phyloP scores from a whole-genome alignment of 139 green algal genomes.

The Trebouxia sp. region DNA sequence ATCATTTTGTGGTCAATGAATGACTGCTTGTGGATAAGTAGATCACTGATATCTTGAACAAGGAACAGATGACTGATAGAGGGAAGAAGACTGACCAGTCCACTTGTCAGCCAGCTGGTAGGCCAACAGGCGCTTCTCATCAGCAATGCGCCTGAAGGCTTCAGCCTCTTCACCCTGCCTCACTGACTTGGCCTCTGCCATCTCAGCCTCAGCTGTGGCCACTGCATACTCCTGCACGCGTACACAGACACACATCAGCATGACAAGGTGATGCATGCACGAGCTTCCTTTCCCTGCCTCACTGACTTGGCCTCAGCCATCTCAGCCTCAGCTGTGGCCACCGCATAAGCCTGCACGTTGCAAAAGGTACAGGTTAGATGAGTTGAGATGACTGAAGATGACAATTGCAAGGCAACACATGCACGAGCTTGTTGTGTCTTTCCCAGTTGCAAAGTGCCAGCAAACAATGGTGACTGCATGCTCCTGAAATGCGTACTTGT shows the following conservation, averaged over 20 bases:
- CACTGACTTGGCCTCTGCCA: slow-evolving; percentile 20
- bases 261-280: too few relatives aligned
- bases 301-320: slow-evolving; percentile 24
- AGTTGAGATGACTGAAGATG: too few relatives aligned
- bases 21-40: too few relatives aligned
- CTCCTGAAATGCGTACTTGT: too few relatives aligned
- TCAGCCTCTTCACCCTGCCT: slow-evolving; percentile 11
- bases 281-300: slow-evolving; percentile 5
- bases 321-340: slow-evolving; percentile 13
- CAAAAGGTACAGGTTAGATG: neutral
- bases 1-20: too few relatives aligned
- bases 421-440: too few relatives aligned
- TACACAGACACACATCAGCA: neutral
- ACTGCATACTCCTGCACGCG: slow-evolving; percentile 18
- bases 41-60: too few relatives aligned
- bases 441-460: too few relatives aligned
- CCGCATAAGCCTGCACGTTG: neutral
- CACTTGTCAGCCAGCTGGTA: slow-evolving; percentile 22
- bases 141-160: slow-evolving; percentile 14
- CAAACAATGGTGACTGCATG: too few relatives aligned
- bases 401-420: too few relatives aligned
- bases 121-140: slow-evolving; percentile 9
- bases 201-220: slow-evolving; percentile 20
- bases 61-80: too few relatives aligned
- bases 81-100: neutral